Conservation (phyloP, 2,329 filamentous ascomycete species). For the Aspergillus sp. region DNA sequence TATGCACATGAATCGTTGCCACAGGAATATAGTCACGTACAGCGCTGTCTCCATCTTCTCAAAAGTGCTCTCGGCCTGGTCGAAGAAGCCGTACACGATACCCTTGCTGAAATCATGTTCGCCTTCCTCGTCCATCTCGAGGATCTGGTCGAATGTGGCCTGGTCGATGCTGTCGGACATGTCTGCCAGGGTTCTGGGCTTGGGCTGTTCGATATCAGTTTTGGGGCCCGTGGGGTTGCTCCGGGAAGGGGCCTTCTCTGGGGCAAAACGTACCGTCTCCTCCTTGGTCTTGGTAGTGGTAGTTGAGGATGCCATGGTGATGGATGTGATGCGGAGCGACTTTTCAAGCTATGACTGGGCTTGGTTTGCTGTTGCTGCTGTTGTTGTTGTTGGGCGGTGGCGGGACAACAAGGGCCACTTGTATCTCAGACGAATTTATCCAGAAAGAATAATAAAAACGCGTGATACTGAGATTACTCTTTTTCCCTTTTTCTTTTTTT, state of each 20-base stretch:
- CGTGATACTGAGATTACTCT: conserved; percentile 17
- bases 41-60: conserved; percentile 76
- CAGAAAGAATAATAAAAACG: conserved; percentile 1
- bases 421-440: neutral
- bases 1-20: no score
- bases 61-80: conserved; percentile 86
- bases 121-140: conserved; percentile 96
- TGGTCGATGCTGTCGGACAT: conserved; percentile 76
- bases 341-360: neutral
- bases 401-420: neutral
- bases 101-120: conserved; percentile 84
- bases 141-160: conserved; percentile 85
- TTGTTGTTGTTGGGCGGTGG: neutral
- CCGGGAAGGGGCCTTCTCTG: no score
- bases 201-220: conserved; percentile 35
- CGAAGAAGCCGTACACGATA: conserved; percentile 90
- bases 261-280: conserved; percentile 20
- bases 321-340: neutral
- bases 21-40: conserved; percentile 61
- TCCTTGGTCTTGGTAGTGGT: conserved; percentile 27
- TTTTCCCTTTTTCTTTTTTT: no score
- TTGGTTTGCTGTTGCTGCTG: neutral
- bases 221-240: neutral
- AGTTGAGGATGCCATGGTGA: conserved; percentile 30
- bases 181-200: conserved; percentile 53